A percentile compares a stretch with the other conserved stretches of the same genome.
Conservation (phyloP, 345 rosid species). For the Pistacia atlantica region DNA sequence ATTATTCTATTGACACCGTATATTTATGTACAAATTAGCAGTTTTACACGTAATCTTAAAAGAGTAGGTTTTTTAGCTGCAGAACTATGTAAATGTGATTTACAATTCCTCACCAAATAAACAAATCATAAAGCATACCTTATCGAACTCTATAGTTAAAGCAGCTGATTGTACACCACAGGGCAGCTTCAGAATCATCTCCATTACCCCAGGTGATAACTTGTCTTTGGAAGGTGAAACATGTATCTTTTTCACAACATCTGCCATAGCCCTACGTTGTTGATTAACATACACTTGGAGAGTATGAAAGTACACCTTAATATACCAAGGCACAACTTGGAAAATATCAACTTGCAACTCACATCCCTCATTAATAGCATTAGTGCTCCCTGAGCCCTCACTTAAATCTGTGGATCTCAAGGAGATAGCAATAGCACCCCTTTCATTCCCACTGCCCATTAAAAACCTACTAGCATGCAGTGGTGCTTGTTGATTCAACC, state of each 20-base stretch:
- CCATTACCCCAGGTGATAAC: slow-evolving; percentile 90
- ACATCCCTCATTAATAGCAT: slow-evolving; percentile 38
- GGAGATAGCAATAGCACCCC: slow-evolving; percentile 91
- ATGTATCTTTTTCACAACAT: slow-evolving; percentile 61
- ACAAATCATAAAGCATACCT: slow-evolving; percentile 48
- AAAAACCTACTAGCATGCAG: slow-evolving; percentile 77
- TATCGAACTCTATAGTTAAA: slow-evolving; percentile 84
- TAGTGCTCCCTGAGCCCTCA: slow-evolving; percentile 30
- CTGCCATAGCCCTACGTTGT: slow-evolving; percentile 47
- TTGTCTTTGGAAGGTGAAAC: slow-evolving; percentile 91
- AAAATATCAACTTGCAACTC: slow-evolving; percentile 63
- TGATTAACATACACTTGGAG: slow-evolving; percentile 75
- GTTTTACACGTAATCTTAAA: too few species aligned
- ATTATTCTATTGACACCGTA: slow-evolving; percentile 1
- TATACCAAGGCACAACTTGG: slow-evolving; percentile 97
- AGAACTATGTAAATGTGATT: not conserved
- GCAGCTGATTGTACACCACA: slow-evolving; percentile 73
- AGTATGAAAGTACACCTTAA: slow-evolving; percentile 84
- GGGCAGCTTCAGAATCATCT: slow-evolving; percentile 80
- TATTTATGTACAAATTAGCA: not conserved
- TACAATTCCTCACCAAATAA: not conserved
- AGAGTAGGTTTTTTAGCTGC: too few species aligned
- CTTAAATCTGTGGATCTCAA: slow-evolving; percentile 55
- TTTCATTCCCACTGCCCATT: slow-evolving; percentile 98
- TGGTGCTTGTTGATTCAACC: slow-evolving; percentile 77